Evolutionary conservation across 495 filamentous ascomycete species (phyloP).

Genomic region (Penicillium crystallinum): DNA sequence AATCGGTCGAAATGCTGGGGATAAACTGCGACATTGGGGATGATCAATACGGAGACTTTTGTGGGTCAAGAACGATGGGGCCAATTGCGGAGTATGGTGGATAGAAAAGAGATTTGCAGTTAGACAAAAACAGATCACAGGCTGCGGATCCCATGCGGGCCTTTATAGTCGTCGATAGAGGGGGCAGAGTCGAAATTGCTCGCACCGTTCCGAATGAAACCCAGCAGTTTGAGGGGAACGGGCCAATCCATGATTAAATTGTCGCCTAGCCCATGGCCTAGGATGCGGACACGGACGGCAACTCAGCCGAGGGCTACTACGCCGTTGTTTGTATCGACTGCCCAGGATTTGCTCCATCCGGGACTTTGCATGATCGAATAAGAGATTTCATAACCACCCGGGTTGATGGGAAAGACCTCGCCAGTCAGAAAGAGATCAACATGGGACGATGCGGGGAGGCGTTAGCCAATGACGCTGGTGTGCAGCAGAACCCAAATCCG

Average conservation of each 20-base stretch:
- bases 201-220: background rate
- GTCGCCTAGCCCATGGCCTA: background rate
- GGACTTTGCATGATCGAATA: background rate
- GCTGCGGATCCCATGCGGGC: background rate
- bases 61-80: conserved; percentile 8
- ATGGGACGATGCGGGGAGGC: conserved; percentile 11
- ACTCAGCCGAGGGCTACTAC: conserved; percentile 3
- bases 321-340: background rate
- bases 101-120: background rate
- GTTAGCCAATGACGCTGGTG: conserved; percentile 3
- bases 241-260: conserved; percentile 1
- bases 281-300: background rate
- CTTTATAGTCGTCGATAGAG: background rate
- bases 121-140: background rate
- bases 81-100: background rate
- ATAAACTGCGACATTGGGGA: conserved; percentile 23
- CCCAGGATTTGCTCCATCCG: background rate
- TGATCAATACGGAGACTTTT: background rate
- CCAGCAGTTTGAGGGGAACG: background rate
- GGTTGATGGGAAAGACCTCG: background rate
- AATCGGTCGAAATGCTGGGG: conserved; percentile 23
- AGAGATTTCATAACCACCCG: background rate
- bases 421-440: conserved; percentile 4
- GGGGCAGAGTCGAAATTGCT: background rate
- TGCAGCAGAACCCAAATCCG: conserved; percentile 1